Conservation (phyloP, 768 basidiomycete species). For the Suillus decipiens region DNA sequence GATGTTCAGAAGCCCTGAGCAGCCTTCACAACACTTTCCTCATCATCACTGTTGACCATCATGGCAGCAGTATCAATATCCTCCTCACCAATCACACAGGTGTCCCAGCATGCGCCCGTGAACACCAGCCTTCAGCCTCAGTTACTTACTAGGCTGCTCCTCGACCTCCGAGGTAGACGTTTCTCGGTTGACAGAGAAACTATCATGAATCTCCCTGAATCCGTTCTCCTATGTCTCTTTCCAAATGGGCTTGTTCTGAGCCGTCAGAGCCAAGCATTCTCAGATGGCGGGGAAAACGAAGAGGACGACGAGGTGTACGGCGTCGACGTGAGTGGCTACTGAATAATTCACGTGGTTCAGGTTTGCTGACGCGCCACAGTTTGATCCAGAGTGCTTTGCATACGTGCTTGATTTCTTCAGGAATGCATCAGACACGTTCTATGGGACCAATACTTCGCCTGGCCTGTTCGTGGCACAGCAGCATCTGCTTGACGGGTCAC, state of each 20-base stretch:
- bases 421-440: constrained; percentile 85
- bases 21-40: constrained; percentile 16
- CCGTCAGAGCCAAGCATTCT: constrained; percentile 75
- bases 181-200: constrained; percentile 97
- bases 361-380: constrained; percentile 48
- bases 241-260: constrained; percentile 96
- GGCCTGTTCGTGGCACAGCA: constrained; percentile 82
- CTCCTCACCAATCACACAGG: constrained; percentile 58
- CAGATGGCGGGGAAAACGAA: constrained; percentile 71
- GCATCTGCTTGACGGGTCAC: constrained; percentile 66
- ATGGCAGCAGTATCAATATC: constrained; percentile 45
- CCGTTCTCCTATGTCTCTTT: constrained; percentile 92
- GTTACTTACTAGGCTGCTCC: constrained; percentile 82
- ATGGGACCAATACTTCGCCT: constrained; percentile 74
- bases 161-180: constrained; percentile 89
- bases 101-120: constrained; percentile 56
- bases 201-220: constrained; percentile 98
- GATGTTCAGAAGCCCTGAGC: constrained; percentile 21
- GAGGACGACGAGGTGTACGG: constrained; percentile 92
- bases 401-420: constrained; percentile 94
- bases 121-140: constrained; percentile 81
- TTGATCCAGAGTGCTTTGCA: constrained; percentile 95
- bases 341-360: constrained; percentile 10
- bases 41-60: constrained; percentile 22
- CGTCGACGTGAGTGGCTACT: constrained; percentile 79